These are phyloP conservation scores for Fennellomyces sp. DNA, from an alignment of 371 early-diverging fungal genomes.

Conservation along the genomic window DNA sequence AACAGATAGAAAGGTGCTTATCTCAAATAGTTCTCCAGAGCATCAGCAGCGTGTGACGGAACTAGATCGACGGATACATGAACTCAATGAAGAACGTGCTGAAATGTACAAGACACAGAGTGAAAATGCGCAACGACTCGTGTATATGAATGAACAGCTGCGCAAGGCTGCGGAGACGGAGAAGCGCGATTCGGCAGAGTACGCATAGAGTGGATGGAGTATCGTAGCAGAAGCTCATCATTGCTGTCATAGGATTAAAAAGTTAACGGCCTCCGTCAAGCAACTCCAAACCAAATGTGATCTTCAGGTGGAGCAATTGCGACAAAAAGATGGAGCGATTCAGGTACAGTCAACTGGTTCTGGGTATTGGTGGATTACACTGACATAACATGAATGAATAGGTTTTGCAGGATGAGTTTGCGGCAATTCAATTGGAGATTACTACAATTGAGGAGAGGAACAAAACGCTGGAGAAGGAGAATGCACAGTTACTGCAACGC, in stretches of 20 bases:
- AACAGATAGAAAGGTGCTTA: background rate
- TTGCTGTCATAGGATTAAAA: slow-evolving; percentile 49
- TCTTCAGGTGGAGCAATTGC: slow-evolving; percentile 60
- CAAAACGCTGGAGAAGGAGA: slow-evolving; percentile 78
- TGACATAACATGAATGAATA: background rate
- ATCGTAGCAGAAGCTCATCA: no score
- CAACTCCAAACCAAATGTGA: slow-evolving; percentile 49
- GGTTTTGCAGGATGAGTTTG: slow-evolving; percentile 87
- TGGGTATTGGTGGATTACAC: background rate
- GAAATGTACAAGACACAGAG: slow-evolving; percentile 93
- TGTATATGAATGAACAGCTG: slow-evolving; percentile 82
- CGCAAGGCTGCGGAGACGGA: slow-evolving; percentile 67
- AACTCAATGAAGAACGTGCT: slow-evolving; percentile 84
- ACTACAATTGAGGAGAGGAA: slow-evolving; percentile 82
- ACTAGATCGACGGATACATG: slow-evolving; percentile 73
- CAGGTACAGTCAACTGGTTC: slow-evolving; percentile 73
- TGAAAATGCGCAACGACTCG: slow-evolving; percentile 86
- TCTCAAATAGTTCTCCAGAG: slow-evolving; percentile 21
- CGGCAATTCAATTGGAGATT: slow-evolving; percentile 89
- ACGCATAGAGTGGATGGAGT: no score
- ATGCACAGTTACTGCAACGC: slow-evolving; percentile 82
- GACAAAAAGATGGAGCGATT: slow-evolving; percentile 87
- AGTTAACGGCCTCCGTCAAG: slow-evolving; percentile 43
- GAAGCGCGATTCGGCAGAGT: slow-evolving; percentile 68
- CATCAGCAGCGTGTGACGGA: slow-evolving; percentile 70